Evolutionary conservation across 371 early-diverging fungal genomes (phyloP).

Genomic region (Syncephalastrum racemosum): DNA sequence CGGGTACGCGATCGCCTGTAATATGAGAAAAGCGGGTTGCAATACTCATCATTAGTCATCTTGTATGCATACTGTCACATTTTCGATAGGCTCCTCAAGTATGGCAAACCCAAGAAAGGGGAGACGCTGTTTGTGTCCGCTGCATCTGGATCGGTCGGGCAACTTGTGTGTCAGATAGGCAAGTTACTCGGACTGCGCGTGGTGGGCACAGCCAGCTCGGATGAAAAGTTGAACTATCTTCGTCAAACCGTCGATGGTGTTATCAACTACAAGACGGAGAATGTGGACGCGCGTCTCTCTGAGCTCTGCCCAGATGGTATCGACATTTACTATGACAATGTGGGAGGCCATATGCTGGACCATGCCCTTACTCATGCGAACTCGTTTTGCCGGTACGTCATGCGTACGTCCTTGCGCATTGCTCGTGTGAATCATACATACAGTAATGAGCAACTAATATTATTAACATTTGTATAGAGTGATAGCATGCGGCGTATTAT

Average conservation of each 20-base stretch:
- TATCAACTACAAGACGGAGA: slow-evolving; percentile 81
- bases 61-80: not conserved
- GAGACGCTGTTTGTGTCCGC: slow-evolving; percentile 56
- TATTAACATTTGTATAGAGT: slow-evolving; percentile 15
- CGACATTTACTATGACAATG: slow-evolving; percentile 74
- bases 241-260: slow-evolving; percentile 60
- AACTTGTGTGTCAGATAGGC: slow-evolving; percentile 65
- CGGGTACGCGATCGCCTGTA: slow-evolving; percentile 20
- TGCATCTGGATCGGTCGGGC: slow-evolving; percentile 61
- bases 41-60: too few relatives aligned
- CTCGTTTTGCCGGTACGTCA: slow-evolving; percentile 40
- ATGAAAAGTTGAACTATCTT: slow-evolving; percentile 73
- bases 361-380: slow-evolving; percentile 57
- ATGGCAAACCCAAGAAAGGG: slow-evolving; percentile 43
- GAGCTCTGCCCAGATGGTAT: slow-evolving; percentile 66
- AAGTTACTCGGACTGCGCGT: slow-evolving; percentile 69
- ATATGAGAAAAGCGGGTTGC: not conserved
- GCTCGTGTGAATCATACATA: not conserved
- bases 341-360: slow-evolving; percentile 73
- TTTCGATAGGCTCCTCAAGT: slow-evolving; percentile 23
- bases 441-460: not conserved
- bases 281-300: slow-evolving; percentile 33
- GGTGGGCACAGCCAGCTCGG: slow-evolving; percentile 74
- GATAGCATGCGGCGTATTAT: slow-evolving; percentile 66
- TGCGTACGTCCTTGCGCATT: too few relatives aligned